Evolutionary conservation across 352 stramenopile species (phyloP), one percentile per base, ranked within the genome.

Genomic region (Phytophthora fragariae): DNA sequence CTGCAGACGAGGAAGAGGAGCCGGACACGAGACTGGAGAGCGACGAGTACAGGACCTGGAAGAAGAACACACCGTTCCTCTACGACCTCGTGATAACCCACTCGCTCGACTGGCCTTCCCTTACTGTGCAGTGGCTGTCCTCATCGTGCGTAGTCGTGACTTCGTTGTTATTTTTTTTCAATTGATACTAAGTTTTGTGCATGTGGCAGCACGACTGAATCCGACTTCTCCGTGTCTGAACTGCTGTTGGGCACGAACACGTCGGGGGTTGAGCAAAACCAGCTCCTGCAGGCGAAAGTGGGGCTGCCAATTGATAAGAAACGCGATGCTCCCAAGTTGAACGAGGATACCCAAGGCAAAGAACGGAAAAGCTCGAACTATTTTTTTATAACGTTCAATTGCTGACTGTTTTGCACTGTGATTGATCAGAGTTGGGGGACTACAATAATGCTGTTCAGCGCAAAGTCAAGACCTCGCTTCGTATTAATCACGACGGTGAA

Each of bases 11-110:
- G 27, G 53, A 66, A 11, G 72, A 87, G 31, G 72, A 83, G 70
- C 83, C 98, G 74, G 92, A 99, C 54, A 56, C 62, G 77, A 92
- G 93, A 37, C 85, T 99, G 57, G 97, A 99, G 65, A 92, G 98
- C 71, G 95, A 99, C 61, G 97, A 99, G 86, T 99, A 99, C 90
- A 98, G 99, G 77, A 97, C 99, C 67, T 99, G 98, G 98, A 99
- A 99, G 88, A 99, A 99, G 85, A 99, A 99, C 88, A 98, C 97
- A 24, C 98, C 98, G 46, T 99, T 99, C 79, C 85, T 99, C n/a
- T 98, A 98, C 69, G 98, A 99, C 78, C 84, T 99, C 31, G 97
- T 99, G 62, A 97, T 99, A 86, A 99, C 98, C 9, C 95, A 99
- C 81, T 97, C 97, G 46, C 90, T 99, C 60, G 98, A 99, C 80